A percentile compares a stretch with the other conserved stretches of the same genome.
phyloP scores from a whole-genome alignment of 208 protist genomes.

The Eutreptiella sp. region DNA sequence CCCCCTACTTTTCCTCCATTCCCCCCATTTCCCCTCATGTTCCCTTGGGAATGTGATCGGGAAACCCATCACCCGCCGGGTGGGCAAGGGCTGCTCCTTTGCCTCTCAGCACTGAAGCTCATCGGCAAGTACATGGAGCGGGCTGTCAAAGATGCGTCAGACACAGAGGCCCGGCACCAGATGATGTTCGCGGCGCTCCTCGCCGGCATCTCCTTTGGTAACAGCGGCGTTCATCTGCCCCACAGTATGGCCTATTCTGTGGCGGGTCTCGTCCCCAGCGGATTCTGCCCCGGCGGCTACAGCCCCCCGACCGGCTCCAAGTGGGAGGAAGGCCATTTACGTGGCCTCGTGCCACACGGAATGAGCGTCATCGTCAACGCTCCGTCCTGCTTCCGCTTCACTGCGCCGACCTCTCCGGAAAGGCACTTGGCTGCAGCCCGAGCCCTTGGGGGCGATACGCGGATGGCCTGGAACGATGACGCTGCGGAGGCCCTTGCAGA shows the following conservation, averaged over 20 bases:
- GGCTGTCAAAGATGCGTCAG: neutral
- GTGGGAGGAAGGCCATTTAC: too few species aligned
- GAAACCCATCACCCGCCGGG: too few species aligned
- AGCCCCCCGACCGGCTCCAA: too few species aligned
- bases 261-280: conserved; percentile 12
- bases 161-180: conserved; percentile 13
- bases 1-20: too few species aligned
- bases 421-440: conserved; percentile 5
- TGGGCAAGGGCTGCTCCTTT: too few species aligned
- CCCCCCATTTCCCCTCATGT: too few species aligned
- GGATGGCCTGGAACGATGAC: neutral
- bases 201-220: conserved; percentile 22
- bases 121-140: neutral
- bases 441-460: conserved; percentile 24
- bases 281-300: conserved; percentile 22
- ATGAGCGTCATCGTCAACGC: conserved; percentile 39
- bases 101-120: conserved; percentile 3
- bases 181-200: conserved; percentile 22
- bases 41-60: too few species aligned
- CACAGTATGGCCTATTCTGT: conserved; percentile 41
- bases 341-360: conserved; percentile 43
- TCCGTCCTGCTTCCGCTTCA: conserved; percentile 42
- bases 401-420: conserved; percentile 26
- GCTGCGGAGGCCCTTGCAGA: conserved; percentile 28
- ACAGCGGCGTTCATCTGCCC: conserved; percentile 12